phyloP scores from a whole-genome alignment of 106 monocot genomes.

The Dioscorea dumetorum region DNA sequence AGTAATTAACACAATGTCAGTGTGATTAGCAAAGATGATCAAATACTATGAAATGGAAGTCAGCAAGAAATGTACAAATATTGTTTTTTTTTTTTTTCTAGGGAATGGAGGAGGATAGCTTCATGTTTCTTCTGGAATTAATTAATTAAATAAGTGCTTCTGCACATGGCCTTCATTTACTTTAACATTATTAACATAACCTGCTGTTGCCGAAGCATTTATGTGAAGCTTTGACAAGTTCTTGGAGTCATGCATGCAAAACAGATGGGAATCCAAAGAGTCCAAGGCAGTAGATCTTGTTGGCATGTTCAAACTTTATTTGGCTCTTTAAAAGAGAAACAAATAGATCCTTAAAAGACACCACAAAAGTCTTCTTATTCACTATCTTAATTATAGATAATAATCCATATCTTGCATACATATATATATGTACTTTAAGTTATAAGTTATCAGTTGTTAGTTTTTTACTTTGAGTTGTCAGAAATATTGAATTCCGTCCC shows the following conservation, averaged over 20 bases:
- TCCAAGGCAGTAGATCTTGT: too few relatives aligned
- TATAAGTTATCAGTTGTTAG: too few relatives aligned
- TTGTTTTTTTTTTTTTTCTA: not conserved
- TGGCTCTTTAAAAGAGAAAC: too few relatives aligned
- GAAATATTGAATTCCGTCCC: too few relatives aligned
- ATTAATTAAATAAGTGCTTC: not conserved
- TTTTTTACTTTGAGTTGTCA: too few relatives aligned
- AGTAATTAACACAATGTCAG: not conserved
- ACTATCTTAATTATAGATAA: too few relatives aligned
- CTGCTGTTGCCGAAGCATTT: not conserved
- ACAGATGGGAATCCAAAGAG: too few relatives aligned
- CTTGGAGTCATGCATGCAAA: slow-evolving; percentile 2
- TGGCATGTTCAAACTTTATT: too few relatives aligned
- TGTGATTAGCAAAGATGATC: not conserved
- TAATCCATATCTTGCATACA: too few relatives aligned
- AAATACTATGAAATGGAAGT: not conserved
- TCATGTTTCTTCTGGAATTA: not conserved
- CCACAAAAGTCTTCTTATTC: too few relatives aligned
- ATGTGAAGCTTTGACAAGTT: not conserved
- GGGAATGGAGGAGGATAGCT: not conserved
- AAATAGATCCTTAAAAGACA: too few relatives aligned
- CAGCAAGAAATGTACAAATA: not conserved
- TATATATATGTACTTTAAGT: too few relatives aligned
- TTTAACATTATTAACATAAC: not conserved
- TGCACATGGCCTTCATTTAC: not conserved